These are phyloP conservation scores for Biscogniauxia mediterranea DNA, from an alignment of 2,329 filamentous ascomycete species.

Conservation along the genomic window DNA sequence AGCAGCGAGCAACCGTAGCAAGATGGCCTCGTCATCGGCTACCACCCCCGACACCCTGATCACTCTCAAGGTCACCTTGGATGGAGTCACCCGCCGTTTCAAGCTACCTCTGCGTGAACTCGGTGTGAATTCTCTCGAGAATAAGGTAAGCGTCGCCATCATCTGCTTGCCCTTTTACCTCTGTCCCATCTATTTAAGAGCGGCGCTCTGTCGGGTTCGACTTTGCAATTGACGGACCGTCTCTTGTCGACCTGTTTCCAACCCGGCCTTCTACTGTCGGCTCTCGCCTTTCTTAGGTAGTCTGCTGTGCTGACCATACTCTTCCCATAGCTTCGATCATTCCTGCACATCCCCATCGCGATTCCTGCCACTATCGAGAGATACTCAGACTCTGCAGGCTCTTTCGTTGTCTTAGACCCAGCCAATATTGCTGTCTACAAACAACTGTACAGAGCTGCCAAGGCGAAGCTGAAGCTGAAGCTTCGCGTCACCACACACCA, in stretches of 20 bases:
- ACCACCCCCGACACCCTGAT: constrained; percentile 66
- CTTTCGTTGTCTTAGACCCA: constrained; percentile 76
- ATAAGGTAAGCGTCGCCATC: constrained; percentile 65
- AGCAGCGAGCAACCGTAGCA: constrained; percentile 12
- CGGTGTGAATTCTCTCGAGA: constrained; percentile 68
- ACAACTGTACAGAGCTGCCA: constrained; percentile 92
- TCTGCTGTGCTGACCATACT: neutral
- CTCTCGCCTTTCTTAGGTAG: neutral
- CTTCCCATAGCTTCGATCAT: constrained; percentile 60
- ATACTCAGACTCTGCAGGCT: constrained; percentile 87
- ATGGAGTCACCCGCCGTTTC: constrained; percentile 75
- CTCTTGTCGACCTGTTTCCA: neutral
- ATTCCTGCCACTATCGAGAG: constrained; percentile 75
- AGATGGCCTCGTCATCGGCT: constrained; percentile 37
- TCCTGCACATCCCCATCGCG: constrained; percentile 63
- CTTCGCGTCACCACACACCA: constrained; percentile 64
- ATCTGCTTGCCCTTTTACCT: neutral
- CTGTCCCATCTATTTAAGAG: neutral
- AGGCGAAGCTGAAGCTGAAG: constrained; percentile 96
- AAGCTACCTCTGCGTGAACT: constrained; percentile 89
- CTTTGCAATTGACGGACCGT: neutral
- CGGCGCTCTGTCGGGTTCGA: neutral
- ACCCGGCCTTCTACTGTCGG: too few species aligned
- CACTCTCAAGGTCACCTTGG: constrained; percentile 79
- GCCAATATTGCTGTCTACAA: constrained; percentile 85